Conservation (phyloP, 208 protist species). For the Leptomonas seymouri region DNA sequence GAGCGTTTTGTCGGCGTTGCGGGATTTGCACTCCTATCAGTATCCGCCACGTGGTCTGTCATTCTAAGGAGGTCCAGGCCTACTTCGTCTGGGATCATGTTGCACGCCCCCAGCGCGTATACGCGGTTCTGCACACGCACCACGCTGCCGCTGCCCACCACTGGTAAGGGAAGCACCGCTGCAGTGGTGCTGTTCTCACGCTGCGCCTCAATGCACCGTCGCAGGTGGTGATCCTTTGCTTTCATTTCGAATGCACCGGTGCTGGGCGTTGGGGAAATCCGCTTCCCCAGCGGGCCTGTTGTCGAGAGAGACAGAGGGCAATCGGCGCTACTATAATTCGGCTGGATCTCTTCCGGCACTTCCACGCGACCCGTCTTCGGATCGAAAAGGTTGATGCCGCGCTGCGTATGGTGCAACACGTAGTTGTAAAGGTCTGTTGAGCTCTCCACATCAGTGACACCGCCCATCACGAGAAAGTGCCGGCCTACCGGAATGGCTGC, state of each 20-base stretch:
- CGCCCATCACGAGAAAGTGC: conserved; percentile 14
- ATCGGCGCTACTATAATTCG: background rate
- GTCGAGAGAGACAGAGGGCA: background rate
- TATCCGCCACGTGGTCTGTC: background rate
- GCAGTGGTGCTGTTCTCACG: background rate
- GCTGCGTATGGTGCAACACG: conserved; percentile 3
- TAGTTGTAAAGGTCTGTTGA: conserved; percentile 12
- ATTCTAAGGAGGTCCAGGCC: conserved; percentile 1
- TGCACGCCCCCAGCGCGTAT: conserved; percentile 51
- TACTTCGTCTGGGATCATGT: conserved; percentile 33
- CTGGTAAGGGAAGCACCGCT: conserved; percentile 27
- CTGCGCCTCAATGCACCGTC: background rate
- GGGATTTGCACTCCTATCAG: background rate
- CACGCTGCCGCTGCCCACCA: conserved; percentile 38
- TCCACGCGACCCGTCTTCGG: background rate
- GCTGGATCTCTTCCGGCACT: background rate
- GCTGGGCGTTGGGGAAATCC: background rate
- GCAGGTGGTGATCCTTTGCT: background rate
- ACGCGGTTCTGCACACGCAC: conserved; percentile 32
- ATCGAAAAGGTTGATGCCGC: conserved; percentile 23
- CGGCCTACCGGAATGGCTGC: conserved; percentile 11
- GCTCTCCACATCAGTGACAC: background rate
- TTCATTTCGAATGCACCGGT: background rate
- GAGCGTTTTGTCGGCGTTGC: background rate
- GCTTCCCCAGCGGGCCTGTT: too few relatives aligned